Conservation (phyloP, 805 yeast species). For the Maudiozyma bulderi region DNA sequence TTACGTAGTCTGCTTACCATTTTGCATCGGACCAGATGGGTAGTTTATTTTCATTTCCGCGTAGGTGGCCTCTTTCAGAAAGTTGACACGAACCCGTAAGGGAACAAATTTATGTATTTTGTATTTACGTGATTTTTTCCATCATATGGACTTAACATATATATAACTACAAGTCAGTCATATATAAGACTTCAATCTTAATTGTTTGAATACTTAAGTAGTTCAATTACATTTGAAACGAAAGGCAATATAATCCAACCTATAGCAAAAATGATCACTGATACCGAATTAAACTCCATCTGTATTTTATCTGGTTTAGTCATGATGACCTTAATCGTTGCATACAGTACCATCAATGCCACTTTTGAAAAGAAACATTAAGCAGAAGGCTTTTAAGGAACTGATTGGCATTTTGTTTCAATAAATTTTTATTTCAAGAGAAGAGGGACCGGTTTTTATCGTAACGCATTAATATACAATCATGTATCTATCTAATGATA, state of each 20-base stretch:
- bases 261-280: conserved; percentile 59
- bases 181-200: too few species aligned
- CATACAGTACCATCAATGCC: conserved; percentile 59
- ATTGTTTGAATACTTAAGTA: too few species aligned
- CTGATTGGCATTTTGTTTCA: background rate
- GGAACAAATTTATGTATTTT: background rate
- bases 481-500: too few species aligned
- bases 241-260: background rate
- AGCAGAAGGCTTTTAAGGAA: background rate
- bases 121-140: too few species aligned
- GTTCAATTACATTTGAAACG: too few species aligned
- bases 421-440: too few species aligned
- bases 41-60: background rate
- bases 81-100: background rate
- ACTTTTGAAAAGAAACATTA: conserved; percentile 24
- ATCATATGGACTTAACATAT: too few species aligned
- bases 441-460: background rate
- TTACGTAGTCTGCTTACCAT: too few species aligned
- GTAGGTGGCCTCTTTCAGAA: background rate
- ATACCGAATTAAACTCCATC: conserved; percentile 63
- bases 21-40: too few species aligned
- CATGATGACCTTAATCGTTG: conserved; percentile 59
- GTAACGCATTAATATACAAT: background rate
- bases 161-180: too few species aligned
- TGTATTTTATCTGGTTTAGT: conserved; percentile 67